These are phyloP conservation scores for Zhuliangozyma parablackwelliae DNA, from an alignment of 1,139 yeast genomes.

Conservation along the genomic window DNA sequence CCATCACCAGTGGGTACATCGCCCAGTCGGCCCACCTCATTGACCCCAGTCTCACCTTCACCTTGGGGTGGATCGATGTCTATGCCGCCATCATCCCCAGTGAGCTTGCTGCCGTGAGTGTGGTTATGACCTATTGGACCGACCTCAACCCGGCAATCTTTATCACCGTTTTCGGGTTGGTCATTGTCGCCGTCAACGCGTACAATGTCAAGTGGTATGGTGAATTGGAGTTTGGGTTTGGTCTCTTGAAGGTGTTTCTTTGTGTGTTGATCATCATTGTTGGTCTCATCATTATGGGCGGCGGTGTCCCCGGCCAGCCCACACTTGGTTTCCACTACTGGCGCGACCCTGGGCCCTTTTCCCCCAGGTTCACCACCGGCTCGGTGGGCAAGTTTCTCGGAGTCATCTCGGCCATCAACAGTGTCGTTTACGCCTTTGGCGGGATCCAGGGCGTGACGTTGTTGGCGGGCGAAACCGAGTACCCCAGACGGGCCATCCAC, in stretches of 20 bases:
- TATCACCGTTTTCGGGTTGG: constrained; percentile 23
- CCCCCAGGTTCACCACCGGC: constrained; percentile 14
- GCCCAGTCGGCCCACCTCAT: constrained; percentile 26
- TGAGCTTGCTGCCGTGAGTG: constrained; percentile 24
- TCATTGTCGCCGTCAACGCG: constrained; percentile 20
- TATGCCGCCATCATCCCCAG: constrained; percentile 18
- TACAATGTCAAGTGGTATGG: constrained; percentile 27
- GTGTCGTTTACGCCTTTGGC: constrained; percentile 26
- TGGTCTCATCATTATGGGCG: constrained; percentile 25
- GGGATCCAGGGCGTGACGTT: constrained; percentile 37
- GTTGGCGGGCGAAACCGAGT: constrained; percentile 45
- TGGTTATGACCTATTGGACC: constrained; percentile 22
- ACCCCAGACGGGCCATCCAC: constrained; percentile 45
- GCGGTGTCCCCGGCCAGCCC: constrained; percentile 12
- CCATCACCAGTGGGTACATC: constrained; percentile 24
- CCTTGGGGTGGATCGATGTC: constrained; percentile 20
- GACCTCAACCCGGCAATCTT: constrained; percentile 22
- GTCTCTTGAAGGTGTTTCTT: constrained; percentile 22
- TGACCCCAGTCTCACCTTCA: constrained; percentile 23
- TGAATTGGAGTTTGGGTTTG: constrained; percentile 29
- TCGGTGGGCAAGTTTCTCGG: constrained; percentile 22
- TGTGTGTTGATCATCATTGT: constrained; percentile 21
- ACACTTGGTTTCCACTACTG: constrained; percentile 26
- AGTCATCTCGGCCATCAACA: constrained; percentile 22
- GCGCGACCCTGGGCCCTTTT: constrained; percentile 26